Conservation (phyloP, 1,284 basidiomycete genomes). For the Naganishia albida region DNA sequence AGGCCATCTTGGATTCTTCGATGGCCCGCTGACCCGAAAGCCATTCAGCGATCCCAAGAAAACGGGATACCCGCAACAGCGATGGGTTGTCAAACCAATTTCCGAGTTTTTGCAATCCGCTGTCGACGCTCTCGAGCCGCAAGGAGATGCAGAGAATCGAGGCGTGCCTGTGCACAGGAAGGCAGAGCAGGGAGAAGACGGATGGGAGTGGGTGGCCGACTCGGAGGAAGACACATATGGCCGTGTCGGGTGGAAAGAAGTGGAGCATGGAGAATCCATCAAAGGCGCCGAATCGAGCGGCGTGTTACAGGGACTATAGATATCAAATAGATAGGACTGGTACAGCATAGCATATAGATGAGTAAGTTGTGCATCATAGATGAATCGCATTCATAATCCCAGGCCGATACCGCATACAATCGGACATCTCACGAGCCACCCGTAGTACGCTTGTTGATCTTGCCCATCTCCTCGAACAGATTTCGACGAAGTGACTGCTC, state of each 20-base stretch:
- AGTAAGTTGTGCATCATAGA: constrained; percentile 3
- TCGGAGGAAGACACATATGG: constrained; percentile 39
- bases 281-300: constrained; percentile 40
- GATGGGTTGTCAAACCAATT: constrained; percentile 51
- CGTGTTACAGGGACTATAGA: constrained; percentile 44
- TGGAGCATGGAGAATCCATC: constrained; percentile 40
- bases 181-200: constrained; percentile 33
- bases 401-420: background rate
- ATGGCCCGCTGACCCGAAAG: constrained; percentile 49
- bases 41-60: constrained; percentile 17
- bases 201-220: constrained; percentile 41
- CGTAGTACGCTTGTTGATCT: constrained; percentile 18
- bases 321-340: too few relatives aligned
- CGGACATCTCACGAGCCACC: background rate
- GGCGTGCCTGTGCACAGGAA: constrained; percentile 17
- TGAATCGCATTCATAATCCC: background rate
- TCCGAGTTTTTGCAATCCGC: constrained; percentile 47
- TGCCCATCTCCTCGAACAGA: constrained; percentile 27
- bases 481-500: constrained; percentile 54
- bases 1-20: constrained; percentile 96
- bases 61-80: constrained; percentile 38
- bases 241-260: constrained; percentile 46
- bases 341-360: constrained; percentile 8
- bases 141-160: constrained; percentile 5
- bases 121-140: constrained; percentile 29